phyloP scores from a whole-genome alignment of 2,329 filamentous ascomycete species.

The Talaromyces sp. region DNA sequence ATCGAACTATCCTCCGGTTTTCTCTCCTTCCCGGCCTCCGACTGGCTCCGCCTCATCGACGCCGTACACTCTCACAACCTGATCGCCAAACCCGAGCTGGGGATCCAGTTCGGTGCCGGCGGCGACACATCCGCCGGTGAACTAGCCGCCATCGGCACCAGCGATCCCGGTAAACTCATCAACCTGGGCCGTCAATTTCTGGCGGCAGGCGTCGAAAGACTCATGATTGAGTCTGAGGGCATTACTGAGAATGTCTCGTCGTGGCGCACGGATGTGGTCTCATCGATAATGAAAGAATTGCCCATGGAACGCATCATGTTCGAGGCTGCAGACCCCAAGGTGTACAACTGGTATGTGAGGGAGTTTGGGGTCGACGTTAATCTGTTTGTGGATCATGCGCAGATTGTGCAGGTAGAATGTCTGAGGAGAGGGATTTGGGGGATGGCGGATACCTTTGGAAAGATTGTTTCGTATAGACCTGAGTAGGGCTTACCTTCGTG shows the following conservation, averaged over 20 bases:
- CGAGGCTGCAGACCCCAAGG: conserved; percentile 54
- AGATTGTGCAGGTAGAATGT: conserved; percentile 55
- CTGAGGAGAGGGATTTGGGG: conserved; percentile 54
- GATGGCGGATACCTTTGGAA: conserved; percentile 55
- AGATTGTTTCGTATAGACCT: conserved; percentile 44
- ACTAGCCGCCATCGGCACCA: conserved; percentile 48
- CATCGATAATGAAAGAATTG: conserved; percentile 50
- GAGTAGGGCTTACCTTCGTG: neutral
- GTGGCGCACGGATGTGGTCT: conserved; percentile 56
- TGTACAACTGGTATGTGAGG: conserved; percentile 56
- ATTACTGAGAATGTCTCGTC: conserved; percentile 55
- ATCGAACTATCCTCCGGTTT: conserved; percentile 54
- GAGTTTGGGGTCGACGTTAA: conserved; percentile 58
- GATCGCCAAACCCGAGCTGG: conserved; percentile 53
- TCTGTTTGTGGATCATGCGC: conserved; percentile 56
- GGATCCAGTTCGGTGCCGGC: conserved; percentile 56
- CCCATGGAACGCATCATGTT: conserved; percentile 56
- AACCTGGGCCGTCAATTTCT: conserved; percentile 51
- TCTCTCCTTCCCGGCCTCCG: conserved; percentile 51
- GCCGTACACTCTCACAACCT: conserved; percentile 47
- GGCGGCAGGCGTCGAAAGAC: conserved; percentile 50
- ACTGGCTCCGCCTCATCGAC: conserved; percentile 53
- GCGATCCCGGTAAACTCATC: conserved; percentile 49
- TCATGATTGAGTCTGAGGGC: conserved; percentile 60
- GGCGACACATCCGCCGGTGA: conserved; percentile 50